phyloP scores from a whole-genome alignment of 2,329 filamentous ascomycete genomes.

The Fusarium anguioides region DNA sequence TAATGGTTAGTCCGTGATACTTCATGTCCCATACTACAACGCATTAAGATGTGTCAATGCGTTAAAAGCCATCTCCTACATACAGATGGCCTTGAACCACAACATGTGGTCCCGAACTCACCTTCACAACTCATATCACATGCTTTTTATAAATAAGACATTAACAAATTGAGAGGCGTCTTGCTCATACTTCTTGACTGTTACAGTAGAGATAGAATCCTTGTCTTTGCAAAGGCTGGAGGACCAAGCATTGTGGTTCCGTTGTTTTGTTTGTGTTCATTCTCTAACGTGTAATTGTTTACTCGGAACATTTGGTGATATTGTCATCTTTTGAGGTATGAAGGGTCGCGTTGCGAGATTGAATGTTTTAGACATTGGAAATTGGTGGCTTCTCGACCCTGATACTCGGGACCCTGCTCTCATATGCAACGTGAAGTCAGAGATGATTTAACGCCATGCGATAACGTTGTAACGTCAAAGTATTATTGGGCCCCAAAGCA shows the following conservation, averaged over 20 bases:
- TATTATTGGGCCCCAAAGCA: background rate
- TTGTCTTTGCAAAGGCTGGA: background rate
- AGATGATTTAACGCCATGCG: background rate
- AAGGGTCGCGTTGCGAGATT: slow-evolving; percentile 6
- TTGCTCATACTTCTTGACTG: background rate
- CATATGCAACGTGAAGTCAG: background rate
- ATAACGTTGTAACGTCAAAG: background rate
- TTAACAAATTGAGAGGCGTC: background rate
- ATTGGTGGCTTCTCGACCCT: slow-evolving; percentile 11
- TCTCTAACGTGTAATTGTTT: background rate
- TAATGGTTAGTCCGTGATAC: no score
- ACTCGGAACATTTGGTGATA: background rate
- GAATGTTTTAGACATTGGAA: slow-evolving; percentile 17
- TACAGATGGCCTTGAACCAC: background rate
- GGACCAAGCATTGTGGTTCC: background rate
- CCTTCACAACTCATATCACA: background rate
- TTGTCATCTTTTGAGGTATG: background rate
- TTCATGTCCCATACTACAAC: no score
- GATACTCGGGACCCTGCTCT: background rate
- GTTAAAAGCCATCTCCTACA: no score
- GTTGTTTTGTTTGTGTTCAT: background rate
- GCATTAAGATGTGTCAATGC: no score
- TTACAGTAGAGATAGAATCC: background rate
- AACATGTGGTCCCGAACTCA: background rate
- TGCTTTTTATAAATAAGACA: background rate